A percentile compares a stretch with the other conserved stretches of the same genome.
Evolutionary conservation across 1,284 basidiomycete species (phyloP).

Genomic region (Papiliotrema laurentii): DNA sequence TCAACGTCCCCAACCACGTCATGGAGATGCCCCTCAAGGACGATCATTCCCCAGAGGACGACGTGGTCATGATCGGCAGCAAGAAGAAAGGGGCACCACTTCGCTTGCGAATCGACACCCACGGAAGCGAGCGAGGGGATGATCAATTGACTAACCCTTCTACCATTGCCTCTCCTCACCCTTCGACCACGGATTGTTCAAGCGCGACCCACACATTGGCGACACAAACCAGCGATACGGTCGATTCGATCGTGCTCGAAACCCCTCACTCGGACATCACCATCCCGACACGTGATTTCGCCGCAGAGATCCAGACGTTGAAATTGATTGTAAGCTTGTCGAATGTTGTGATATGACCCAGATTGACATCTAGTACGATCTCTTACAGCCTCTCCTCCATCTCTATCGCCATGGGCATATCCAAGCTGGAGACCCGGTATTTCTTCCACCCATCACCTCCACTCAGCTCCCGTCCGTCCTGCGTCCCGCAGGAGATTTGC

Average conservation of each 20-base stretch:
- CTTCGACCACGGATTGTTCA: neutral
- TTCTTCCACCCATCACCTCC: conserved; percentile 32
- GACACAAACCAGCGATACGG: conserved; percentile 1
- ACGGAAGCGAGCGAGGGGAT: neutral
- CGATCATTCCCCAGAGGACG: conserved; percentile 5
- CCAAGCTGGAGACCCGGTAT: conserved; percentile 36
- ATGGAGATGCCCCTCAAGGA: neutral
- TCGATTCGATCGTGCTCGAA: conserved; percentile 16
- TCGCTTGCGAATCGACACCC: neutral
- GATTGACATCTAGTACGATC: conserved; percentile 29
- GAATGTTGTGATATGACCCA: neutral
- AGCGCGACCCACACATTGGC: neutral
- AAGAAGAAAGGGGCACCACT: conserved; percentile 5
- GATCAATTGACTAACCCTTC: neutral
- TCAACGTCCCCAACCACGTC: neutral
- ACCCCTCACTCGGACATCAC: conserved; percentile 10
- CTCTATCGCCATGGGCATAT: conserved; percentile 43
- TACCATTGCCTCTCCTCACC: neutral
- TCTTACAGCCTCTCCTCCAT: conserved; percentile 32
- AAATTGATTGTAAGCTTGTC: conserved; percentile 35
- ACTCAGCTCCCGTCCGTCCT: conserved; percentile 28
- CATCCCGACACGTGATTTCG: neutral
- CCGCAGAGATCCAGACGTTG: conserved; percentile 9
- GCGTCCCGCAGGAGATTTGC: conserved; percentile 28
- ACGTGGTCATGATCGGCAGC: conserved; percentile 13